These are phyloP conservation scores for Cicer bijugum DNA, from an alignment of 306 rosid species.

Conservation along the genomic window DNA sequence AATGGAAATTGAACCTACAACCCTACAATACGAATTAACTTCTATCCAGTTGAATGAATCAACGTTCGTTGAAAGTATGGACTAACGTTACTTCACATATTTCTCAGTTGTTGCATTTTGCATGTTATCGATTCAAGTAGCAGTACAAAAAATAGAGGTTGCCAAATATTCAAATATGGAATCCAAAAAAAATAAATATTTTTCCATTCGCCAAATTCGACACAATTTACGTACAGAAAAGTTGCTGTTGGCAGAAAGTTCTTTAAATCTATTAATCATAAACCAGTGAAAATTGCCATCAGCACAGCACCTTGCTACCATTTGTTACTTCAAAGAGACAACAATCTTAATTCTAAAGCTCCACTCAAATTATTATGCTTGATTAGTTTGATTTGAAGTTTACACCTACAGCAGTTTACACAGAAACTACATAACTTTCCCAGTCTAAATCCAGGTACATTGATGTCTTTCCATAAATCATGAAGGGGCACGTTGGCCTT, in stretches of 20 bases:
- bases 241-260: background rate
- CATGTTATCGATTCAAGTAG: background rate
- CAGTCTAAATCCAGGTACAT: constrained; percentile 14
- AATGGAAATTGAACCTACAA: too few relatives aligned
- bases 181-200: too few relatives aligned
- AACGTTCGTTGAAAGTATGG: too few relatives aligned
- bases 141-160: background rate
- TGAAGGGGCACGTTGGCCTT: background rate
- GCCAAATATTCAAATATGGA: background rate
- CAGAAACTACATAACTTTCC: constrained; percentile 12
- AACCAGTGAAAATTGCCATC: background rate
- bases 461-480: constrained; percentile 34
- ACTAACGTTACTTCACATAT: background rate
- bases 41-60: too few relatives aligned
- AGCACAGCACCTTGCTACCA: background rate
- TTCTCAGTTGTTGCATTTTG: background rate
- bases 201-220: background rate
- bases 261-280: background rate
- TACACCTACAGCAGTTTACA: constrained; percentile 8
- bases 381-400: constrained; percentile 23
- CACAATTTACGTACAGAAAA: background rate
- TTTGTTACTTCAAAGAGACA: background rate
- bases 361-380: background rate
- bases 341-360: background rate
- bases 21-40: too few relatives aligned